Conservation (phyloP, 495 filamentous ascomycete species). For the Aspergillus olivimuriae region DNA sequence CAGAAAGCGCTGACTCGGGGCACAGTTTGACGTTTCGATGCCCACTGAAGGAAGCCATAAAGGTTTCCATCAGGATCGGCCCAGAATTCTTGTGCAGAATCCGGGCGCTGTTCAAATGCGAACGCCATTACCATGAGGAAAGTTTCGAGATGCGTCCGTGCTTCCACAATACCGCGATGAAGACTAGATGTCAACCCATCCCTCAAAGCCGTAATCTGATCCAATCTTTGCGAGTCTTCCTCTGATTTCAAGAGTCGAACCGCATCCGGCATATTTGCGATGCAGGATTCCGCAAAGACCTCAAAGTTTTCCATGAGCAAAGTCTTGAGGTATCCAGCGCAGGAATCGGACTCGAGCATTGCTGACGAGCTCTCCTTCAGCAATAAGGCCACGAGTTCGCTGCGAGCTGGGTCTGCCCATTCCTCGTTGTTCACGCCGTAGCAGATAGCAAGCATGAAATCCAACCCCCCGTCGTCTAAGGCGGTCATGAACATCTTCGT, state of each 20-base stretch:
- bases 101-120: conserved; percentile 75
- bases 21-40: conserved; percentile 83
- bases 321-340: conserved; percentile 57
- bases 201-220: conserved; percentile 49
- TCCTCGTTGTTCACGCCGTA: conserved; percentile 66
- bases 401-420: conserved; percentile 76
- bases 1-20: conserved; percentile 92
- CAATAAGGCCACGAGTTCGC: conserved; percentile 66
- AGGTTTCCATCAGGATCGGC: conserved; percentile 80
- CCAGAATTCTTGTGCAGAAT: conserved; percentile 85
- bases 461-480: conserved; percentile 85
- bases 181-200: conserved; percentile 41
- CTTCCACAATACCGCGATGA: conserved; percentile 42
- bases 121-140: conserved; percentile 90
- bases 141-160: conserved; percentile 74
- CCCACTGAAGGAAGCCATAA: conserved; percentile 92
- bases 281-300: conserved; percentile 78
- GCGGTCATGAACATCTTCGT: conserved; percentile 64
- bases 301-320: conserved; percentile 76
- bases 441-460: conserved; percentile 80
- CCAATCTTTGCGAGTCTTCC: conserved; percentile 80
- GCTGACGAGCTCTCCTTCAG: conserved; percentile 68
- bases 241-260: conserved; percentile 79
- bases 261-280: conserved; percentile 90
- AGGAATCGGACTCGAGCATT: conserved; percentile 52